A percentile compares a stretch with the other conserved stretches of the same genome.
phyloP scores from a whole-genome alignment of 495 filamentous ascomycete species.

The Trichoderma asperelloides region DNA sequence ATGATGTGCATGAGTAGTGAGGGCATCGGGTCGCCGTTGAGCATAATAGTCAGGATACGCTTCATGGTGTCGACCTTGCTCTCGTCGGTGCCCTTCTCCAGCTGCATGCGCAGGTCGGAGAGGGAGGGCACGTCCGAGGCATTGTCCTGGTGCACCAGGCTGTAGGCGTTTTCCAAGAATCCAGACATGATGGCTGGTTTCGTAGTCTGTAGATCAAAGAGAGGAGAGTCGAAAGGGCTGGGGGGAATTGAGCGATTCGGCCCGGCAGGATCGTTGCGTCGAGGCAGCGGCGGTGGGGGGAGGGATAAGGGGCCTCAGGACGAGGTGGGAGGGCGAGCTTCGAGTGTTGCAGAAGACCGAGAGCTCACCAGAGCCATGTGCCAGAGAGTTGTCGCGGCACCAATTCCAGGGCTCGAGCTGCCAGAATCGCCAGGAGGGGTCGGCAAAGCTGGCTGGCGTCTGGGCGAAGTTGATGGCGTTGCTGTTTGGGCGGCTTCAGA shows the following conservation, averaged over 20 bases:
- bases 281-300: slow-evolving; percentile 5
- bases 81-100: slow-evolving; percentile 97
- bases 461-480: not conserved
- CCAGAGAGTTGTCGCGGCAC: not conserved
- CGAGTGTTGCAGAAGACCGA: not conserved
- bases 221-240: not conserved
- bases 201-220: not conserved
- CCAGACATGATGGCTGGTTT: slow-evolving; percentile 66
- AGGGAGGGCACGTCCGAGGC: slow-evolving; percentile 80
- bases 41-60: slow-evolving; percentile 90
- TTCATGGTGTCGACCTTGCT: slow-evolving; percentile 98
- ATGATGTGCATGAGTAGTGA: slow-evolving; percentile 99
- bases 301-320: slow-evolving; percentile 3
- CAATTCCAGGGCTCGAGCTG: slow-evolving; percentile 6
- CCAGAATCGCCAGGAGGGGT: not conserved
- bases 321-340: not conserved
- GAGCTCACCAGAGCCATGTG: slow-evolving; percentile 8
- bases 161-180: slow-evolving; percentile 89
- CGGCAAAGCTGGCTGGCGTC: not conserved
- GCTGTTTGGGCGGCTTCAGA: slow-evolving; percentile 1
- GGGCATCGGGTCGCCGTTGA: slow-evolving; percentile 95
- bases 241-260: not conserved
- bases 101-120: slow-evolving; percentile 83
- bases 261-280: slow-evolving; percentile 1
- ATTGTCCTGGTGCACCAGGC: slow-evolving; percentile 92